Base-by-base conservation (phyloP, 306 rosid genomes). In the Malus orientalis region DNA sequence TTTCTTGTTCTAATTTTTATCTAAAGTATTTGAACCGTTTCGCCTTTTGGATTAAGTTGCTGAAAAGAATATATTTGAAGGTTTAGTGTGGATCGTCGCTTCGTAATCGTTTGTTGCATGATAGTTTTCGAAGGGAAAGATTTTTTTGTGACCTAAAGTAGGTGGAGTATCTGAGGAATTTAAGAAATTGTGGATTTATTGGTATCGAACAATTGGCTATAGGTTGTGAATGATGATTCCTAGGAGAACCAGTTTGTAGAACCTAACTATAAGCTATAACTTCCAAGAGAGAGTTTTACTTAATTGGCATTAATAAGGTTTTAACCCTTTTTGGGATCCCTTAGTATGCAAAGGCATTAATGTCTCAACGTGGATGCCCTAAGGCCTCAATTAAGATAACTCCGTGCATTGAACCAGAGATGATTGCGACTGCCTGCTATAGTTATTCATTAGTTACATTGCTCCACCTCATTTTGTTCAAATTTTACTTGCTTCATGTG, bases 361-460 rank as follows among this genome's bases (percentile, higher is more conserved):
- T 2, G 14, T 55, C 76, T 23, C 55, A 38, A 58, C 1, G 7
- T 74, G 45, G 58, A 58, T 58, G 59, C 1, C 44, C 9, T 3
- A 18, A 14, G 29, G 51, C 29, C 29, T 38, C 2, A 6, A 7
- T 27, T 74, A 44, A 42, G 30, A 42, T 74, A 73, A 59, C 27
- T 72, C 47, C 2, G 6, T 55, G 29, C 15, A 36, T 20, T 11
- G 49, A 71, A 22, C 20, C 36, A 42, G 44, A 61, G 55, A 25
- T 49, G 57, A 10, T 5, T 29, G 22, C 8, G 1, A 33, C 29
- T 32, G 11, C 19, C 27, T 40, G 40, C 42, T 19, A 12, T 45
- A 74, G 60, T 33, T 44, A 61, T 51, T 62, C n/a, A 45, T 74
- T 29, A 74, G 78, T 61, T 74, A 74, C 40, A 36, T 14, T 51